Evolutionary conservation across 2,329 filamentous ascomycete species (phyloP).

Genomic region (Plenodomus tracheiphilus): DNA sequence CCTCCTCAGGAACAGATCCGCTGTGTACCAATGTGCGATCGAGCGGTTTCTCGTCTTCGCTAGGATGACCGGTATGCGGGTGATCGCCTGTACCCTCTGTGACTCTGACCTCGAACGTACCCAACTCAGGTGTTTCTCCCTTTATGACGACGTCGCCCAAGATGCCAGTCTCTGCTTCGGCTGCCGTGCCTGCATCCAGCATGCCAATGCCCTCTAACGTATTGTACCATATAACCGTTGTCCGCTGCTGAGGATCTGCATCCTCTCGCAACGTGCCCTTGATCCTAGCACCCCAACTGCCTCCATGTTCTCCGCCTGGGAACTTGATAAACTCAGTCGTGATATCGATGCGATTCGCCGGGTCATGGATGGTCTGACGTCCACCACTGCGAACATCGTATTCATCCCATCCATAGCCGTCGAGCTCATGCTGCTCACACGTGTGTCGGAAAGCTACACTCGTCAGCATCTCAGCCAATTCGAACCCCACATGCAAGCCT

Average conservation of each 20-base stretch:
- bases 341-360: slow-evolving; percentile 83
- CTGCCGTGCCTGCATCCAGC: slow-evolving; percentile 63
- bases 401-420: slow-evolving; percentile 96
- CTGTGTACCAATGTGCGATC: slow-evolving; percentile 78
- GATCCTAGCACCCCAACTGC: slow-evolving; percentile 89
- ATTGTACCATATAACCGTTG: slow-evolving; percentile 79
- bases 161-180: slow-evolving; percentile 51
- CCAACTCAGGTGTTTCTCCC: slow-evolving; percentile 72
- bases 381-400: slow-evolving; percentile 90
- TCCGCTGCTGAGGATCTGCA: slow-evolving; percentile 68
- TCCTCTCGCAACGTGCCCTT: slow-evolving; percentile 77
- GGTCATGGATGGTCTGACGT: slow-evolving; percentile 87
- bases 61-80: slow-evolving; percentile 62
- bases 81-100: slow-evolving; percentile 70
- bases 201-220: slow-evolving; percentile 75
- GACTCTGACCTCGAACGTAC: slow-evolving; percentile 77
- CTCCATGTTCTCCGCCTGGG: slow-evolving; percentile 80
- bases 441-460: slow-evolving; percentile 80
- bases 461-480: neutral
- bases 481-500: too few species aligned
- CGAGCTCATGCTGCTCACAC: slow-evolving; percentile 95
- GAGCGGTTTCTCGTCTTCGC: slow-evolving; percentile 69
- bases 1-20: slow-evolving; percentile 65
- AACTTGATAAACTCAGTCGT: slow-evolving; percentile 94
- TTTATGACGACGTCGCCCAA: slow-evolving; percentile 67